Evolutionary conservation across 257 asterid species (phyloP), one percentile per base, ranked within the genome.

Genomic region (Salvia miltiorrhiza): DNA sequence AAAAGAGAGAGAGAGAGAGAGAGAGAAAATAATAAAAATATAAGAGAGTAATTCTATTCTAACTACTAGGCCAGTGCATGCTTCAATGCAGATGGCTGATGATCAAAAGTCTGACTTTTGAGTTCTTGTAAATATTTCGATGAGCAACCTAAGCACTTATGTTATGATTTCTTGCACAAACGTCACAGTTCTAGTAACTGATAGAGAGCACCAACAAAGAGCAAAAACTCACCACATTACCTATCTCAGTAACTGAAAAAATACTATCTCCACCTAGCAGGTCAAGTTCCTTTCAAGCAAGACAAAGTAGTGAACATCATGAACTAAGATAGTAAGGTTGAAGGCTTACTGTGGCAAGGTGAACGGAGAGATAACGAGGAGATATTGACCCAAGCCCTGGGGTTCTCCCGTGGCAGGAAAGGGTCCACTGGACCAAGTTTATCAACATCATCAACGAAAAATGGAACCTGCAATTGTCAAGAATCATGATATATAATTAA

Each of bases 381-480:
- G 59, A 66, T 71, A 33, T 9, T 1, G 44, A 79, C 50, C 75
- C 77, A 74, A 48, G 61, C 63, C 52, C 75, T 70, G 12, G 77
- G 80, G 7, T 79, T 74, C 72, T 65, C 55, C 28, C 77, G 72
- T 26, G 80, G 80, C 53, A 65, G 26, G 26, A 65, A 61, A 45
- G 80, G 70, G 24, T 63, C 43, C 43, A 10, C 30, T 21, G 49
- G 47, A 73, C 52, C 16, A 21, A 58, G 77, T 19, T 16, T 65
- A 32, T 65, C 71, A 61, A 58, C 79, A n/a, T 71, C 68, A 35
- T 66, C 53, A 53, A 50, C 2, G 69, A 74, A 78, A 71, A 74
- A 78, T 26, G 77, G 75, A 30, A 74, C 83, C 83, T 79, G 82
- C 55, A 49, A 49, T 44, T 32, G 9, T 56, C 64, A 30, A 20